Percentiles rank a stretch among this genome's conserved stretches.
Evolutionary conservation across 305 asterid species (phyloP).

Genomic region (Rubia peregrina): DNA sequence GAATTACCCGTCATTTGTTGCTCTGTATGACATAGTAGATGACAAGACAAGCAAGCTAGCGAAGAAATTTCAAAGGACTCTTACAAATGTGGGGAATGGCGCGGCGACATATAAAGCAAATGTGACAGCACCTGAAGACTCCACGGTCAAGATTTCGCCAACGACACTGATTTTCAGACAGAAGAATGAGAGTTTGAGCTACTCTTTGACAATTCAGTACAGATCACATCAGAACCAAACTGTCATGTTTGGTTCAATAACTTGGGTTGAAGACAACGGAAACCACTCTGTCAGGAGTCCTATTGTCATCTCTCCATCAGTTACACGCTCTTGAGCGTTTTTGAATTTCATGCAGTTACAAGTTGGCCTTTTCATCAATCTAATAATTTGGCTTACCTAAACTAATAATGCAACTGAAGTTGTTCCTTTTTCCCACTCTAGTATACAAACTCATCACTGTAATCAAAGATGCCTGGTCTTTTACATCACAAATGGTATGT

Average conservation of each 20-base stretch:
- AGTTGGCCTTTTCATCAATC: background rate
- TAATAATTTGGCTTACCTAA: background rate
- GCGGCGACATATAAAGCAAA: conserved; percentile 22
- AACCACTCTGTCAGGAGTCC: conserved; percentile 47
- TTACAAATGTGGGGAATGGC: conserved; percentile 36
- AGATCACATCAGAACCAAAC: background rate
- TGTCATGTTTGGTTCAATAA: conserved; percentile 31
- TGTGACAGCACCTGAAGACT: conserved; percentile 26
- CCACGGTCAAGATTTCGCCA: conserved; percentile 21
- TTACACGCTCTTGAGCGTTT: background rate
- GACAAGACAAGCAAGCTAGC: background rate
- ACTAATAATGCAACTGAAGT: too few relatives aligned
- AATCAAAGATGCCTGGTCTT: too few relatives aligned
- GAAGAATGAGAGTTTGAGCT: conserved; percentile 35
- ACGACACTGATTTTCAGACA: conserved; percentile 21
- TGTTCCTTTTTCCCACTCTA: background rate
- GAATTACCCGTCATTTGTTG: background rate
- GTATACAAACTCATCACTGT: background rate
- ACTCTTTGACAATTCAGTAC: conserved; percentile 26
- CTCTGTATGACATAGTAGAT: background rate
- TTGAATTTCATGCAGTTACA: background rate
- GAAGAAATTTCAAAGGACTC: conserved; percentile 20
- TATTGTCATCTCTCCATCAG: conserved; percentile 28
- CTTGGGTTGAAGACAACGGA: conserved; percentile 38
- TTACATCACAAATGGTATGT: too few relatives aligned